Percentiles rank a stretch among this genome's conserved stretches.
phyloP scores from a whole-genome alignment of 306 rosid species.

The Ormosia emarginata region DNA sequence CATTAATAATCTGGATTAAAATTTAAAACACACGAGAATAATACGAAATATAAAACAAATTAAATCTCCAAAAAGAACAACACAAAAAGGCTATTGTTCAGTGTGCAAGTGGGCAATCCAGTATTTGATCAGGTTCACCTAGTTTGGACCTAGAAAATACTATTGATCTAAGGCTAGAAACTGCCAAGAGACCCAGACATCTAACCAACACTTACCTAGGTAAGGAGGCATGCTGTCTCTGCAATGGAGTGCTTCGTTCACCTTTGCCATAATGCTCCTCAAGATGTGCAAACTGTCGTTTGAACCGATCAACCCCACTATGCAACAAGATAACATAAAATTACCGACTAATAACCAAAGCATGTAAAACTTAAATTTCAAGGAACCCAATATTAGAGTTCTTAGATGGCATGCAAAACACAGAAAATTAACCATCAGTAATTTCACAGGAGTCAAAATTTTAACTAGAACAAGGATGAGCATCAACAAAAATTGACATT shows the following conservation, averaged over 20 bases:
- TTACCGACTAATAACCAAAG: slow-evolving; percentile 11
- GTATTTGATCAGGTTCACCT: background rate
- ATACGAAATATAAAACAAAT: background rate
- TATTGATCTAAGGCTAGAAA: background rate
- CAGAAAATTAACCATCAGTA: slow-evolving; percentile 3
- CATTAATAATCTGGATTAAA: background rate
- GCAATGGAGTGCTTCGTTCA: slow-evolving; percentile 65
- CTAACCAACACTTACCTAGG: slow-evolving; percentile 62
- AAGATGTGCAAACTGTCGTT: slow-evolving; percentile 96
- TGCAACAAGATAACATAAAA: slow-evolving; percentile 22
- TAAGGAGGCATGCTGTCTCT: slow-evolving; percentile 89
- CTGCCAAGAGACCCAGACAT: background rate
- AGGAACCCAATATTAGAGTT: background rate
- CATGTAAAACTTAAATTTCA: background rate
- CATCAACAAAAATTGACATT: background rate
- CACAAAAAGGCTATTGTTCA: background rate
- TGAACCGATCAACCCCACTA: slow-evolving; percentile 98
- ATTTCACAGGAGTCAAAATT: background rate
- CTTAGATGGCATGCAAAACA: slow-evolving; percentile 4
- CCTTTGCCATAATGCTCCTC: slow-evolving; percentile 86
- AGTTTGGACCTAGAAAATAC: slow-evolving; percentile 10
- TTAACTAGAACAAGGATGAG: background rate
- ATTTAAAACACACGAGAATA: background rate
- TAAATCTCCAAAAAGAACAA: slow-evolving; percentile 8
- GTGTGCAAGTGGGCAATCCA: background rate